Base-by-base conservation (phyloP, 2,329 filamentous ascomycete species). In the Fusarium illudens region DNA sequence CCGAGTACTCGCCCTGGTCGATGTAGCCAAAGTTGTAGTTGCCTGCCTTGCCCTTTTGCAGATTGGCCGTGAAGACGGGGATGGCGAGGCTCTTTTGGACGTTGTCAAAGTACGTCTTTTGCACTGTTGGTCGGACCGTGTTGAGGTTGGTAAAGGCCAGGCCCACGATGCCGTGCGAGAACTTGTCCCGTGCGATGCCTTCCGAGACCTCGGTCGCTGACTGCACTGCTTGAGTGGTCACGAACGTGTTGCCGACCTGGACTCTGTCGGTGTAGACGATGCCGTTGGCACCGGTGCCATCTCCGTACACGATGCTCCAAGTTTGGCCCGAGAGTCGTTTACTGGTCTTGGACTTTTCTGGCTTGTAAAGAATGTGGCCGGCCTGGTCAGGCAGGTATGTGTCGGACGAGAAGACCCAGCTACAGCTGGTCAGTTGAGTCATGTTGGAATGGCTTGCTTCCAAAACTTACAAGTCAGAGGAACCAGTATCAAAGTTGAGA, bases 401-500 rank as follows among this genome's bases (percentile, higher is more conserved):
- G 22, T 88, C 81, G 17, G 82, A 82, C 0, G 89, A 91, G 78
- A 90, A 91, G 37, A 89, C 86, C 90, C 90, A 92, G 79, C 92
- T 85, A n/a, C 0, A 2, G 1, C 2, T 3, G 84, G 53, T 58
- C 49, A 66, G 67, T 25, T 3, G 19, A 12, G 5, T 2, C 9
- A 11, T 1, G 5, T 1, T 12, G 17, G 0, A 10, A 1, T 1
- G 13, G 10, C 20, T 29, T 4, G 6, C 19, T 2, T 7, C 6
- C 19, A 1, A 6, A 19, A 60, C 78, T 73, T 73, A 79, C 79
- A 81, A 66, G 83, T 90, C 65, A 83, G 90, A 71, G 12, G 79
- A 81, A 4, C 79, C 79, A 13, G 91, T 94, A 69, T 94, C 92
- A 63, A 94, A 85, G 75, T 92, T 90, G 63, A 94, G 76, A 62